phyloP scores from a whole-genome alignment of 2,329 filamentous ascomycete genomes.

The Clarireedia sp. region DNA sequence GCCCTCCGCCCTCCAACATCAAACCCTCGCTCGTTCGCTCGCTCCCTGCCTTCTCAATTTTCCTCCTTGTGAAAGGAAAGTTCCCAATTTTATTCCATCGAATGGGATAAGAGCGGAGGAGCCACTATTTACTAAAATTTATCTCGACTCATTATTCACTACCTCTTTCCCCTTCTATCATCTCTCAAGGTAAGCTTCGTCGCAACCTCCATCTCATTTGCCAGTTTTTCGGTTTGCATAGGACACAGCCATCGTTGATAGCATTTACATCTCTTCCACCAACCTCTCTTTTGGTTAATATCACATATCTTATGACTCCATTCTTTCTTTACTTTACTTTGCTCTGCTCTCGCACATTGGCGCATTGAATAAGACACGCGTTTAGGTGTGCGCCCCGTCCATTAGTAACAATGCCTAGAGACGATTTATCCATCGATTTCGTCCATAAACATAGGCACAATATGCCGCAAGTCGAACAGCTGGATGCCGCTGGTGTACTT shows the following conservation, averaged over 20 bases:
- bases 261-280: neutral
- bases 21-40: neutral
- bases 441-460: conserved; percentile 40
- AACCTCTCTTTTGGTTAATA: neutral
- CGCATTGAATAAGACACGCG: neutral
- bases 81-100: conserved; percentile 3
- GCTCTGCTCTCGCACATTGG: neutral
- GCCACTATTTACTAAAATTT: neutral
- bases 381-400: conserved; percentile 12
- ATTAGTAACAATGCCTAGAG: conserved; percentile 64
- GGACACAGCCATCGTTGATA: neutral
- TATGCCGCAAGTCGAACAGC: conserved; percentile 53
- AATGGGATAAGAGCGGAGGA: conserved; percentile 2
- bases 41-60: conserved; percentile 2
- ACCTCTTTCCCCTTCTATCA: no score
- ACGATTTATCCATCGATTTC: conserved; percentile 65
- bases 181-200: neutral
- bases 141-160: no score
- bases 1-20: neutral
- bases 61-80: conserved; percentile 1
- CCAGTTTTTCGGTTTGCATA: neutral
- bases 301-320: neutral
- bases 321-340: conserved; percentile 4
- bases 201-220: neutral
- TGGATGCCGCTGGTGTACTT: conserved; percentile 61